These are phyloP conservation scores for Arabis alpina DNA, from an alignment of 345 rosid species.

Conservation along the genomic window DNA sequence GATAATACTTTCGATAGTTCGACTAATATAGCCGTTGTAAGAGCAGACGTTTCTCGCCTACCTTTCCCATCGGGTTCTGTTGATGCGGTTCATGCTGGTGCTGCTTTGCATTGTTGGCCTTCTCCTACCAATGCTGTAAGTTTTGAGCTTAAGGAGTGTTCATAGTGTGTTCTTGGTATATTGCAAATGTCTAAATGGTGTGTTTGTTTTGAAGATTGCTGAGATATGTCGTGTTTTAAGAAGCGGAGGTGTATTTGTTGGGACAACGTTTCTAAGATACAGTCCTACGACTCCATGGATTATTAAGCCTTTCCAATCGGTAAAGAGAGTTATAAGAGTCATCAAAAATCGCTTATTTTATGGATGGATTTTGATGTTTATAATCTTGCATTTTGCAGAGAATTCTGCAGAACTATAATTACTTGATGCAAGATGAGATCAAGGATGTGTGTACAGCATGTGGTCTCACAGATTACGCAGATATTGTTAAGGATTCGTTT, in stretches of 20 bases:
- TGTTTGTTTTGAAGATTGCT: slow-evolving; percentile 55
- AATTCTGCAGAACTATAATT: slow-evolving; percentile 52
- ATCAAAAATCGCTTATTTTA: background rate
- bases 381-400: slow-evolving; percentile 50
- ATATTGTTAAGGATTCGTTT: slow-evolving; percentile 66
- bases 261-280: slow-evolving; percentile 83
- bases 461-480: slow-evolving; percentile 75
- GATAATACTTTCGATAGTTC: slow-evolving; percentile 51
- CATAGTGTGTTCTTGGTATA: background rate
- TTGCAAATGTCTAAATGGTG: background rate
- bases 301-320: slow-evolving; percentile 61
- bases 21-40: slow-evolving; percentile 85
- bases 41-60: slow-evolving; percentile 92
- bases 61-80: slow-evolving; percentile 81
- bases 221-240: slow-evolving; percentile 80
- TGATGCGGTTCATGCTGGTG: slow-evolving; percentile 96
- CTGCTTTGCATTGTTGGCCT: slow-evolving; percentile 97
- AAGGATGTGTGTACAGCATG: slow-evolving; percentile 80
- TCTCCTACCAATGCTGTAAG: slow-evolving; percentile 92
- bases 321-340: slow-evolving; percentile 39
- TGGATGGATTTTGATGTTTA: slow-evolving; percentile 2
- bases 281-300: slow-evolving; percentile 64
- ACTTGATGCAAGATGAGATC: slow-evolving; percentile 74
- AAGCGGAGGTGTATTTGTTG: slow-evolving; percentile 91
- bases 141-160: background rate